Evolutionary conservation across 192 early-diverging fungal genomes (phyloP).

Genomic region (Coemansia sp.): DNA sequence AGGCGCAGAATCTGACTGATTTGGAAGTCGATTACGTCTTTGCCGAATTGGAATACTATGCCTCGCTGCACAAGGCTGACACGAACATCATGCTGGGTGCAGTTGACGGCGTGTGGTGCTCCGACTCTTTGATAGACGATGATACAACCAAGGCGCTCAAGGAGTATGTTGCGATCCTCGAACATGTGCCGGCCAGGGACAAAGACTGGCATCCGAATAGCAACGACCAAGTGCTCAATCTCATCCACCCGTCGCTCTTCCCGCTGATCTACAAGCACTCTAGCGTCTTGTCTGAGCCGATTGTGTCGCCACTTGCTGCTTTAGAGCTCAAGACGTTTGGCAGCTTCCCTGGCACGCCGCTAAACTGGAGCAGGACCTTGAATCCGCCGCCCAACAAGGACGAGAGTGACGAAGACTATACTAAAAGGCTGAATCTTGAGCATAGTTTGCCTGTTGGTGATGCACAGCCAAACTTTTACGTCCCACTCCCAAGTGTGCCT

Average conservation of each 20-base stretch:
- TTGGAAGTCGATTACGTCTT: constrained; percentile 47
- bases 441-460: background rate
- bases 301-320: constrained; percentile 23
- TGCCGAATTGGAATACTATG: constrained; percentile 46
- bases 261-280: constrained; percentile 1
- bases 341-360: constrained; percentile 12
- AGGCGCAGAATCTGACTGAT: constrained; percentile 12
- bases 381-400: background rate
- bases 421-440: background rate
- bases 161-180: constrained; percentile 34
- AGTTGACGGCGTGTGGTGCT: constrained; percentile 39
- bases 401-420: background rate
- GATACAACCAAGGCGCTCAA: constrained; percentile 23
- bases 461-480: background rate
- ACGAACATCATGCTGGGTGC: constrained; percentile 25
- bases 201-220: constrained; percentile 54
- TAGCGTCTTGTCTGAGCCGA: constrained; percentile 19
- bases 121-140: constrained; percentile 32
- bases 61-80: constrained; percentile 24
- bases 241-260: constrained; percentile 58
- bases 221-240: constrained; percentile 55
- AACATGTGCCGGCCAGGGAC: constrained; percentile 28
- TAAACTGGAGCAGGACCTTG: constrained; percentile 15
- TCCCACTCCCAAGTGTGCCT: constrained; percentile 6
- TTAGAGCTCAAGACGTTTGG: constrained; percentile 37